Evolutionary conservation across 2,329 filamentous ascomycete genomes (phyloP), one percentile per base, ranked within the genome.

Genomic region (Fusarium sp.): DNA sequence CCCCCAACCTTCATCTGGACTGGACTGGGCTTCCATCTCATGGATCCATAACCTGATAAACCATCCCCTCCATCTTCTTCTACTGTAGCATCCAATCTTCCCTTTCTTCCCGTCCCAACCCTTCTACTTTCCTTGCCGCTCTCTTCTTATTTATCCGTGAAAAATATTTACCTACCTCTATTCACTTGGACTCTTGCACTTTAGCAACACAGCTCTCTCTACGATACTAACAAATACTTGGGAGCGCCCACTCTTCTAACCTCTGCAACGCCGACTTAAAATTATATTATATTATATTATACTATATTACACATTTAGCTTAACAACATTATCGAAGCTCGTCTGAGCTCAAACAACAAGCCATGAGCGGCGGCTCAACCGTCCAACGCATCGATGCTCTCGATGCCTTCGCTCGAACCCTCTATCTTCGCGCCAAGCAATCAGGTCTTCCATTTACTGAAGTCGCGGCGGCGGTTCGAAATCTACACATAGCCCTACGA

Each of bases 401-500:
- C 75, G 87, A 89, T 78, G 84, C 84, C 64, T 86, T 87, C 74
- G 87, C 88, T 51, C 85, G 86, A 51, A 84, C 84, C 54, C 83
- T 91, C 21, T 89, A 88, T 76, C 83, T 87, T 58, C 86, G 87
- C 66, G 84, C 86, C 57, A 86, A 86, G 70, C 76, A 81, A 29
- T 78, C 76, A 21, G 81, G 83, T 31, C 83, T 85, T 6, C 83
- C 86, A 45, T 87, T 89, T 64, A 82, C 82, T 60, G 83, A 86
- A 48, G 82, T 88, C 51, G 83, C 87, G 19, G 77, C 80, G 19
- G 84, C 85, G 39, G 84, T 91, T 42, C 85, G 85, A 60, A 83
- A 82, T 46, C 81, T 92, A 44, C 86, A 91, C 73, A 84, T 84
- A 10, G 86, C 86, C 18, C 82, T 91, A 11, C 86, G 87, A 60